Conservation (phyloP, 192 early-diverging fungal genomes). For the Coemansia sp. region DNA sequence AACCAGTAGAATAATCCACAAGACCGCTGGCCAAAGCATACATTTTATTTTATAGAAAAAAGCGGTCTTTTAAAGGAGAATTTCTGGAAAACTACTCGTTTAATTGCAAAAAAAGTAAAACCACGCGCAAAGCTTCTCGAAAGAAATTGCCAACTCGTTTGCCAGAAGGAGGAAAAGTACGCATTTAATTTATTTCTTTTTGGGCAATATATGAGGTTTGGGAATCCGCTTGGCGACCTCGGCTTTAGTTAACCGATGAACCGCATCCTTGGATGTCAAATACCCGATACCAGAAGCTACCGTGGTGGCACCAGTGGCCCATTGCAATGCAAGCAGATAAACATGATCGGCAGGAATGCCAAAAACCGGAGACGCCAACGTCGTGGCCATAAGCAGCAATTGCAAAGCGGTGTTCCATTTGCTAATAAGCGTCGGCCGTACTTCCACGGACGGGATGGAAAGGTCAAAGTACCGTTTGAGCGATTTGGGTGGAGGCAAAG, state of each 20-base stretch:
- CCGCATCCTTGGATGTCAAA: conserved; percentile 69
- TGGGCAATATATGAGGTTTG: conserved; percentile 29
- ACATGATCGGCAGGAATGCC: conserved; percentile 57
- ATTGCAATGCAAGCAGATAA: conserved; percentile 62
- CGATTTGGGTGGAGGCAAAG: conserved; percentile 86
- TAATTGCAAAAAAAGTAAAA: no score
- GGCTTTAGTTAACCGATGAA: conserved; percentile 60
- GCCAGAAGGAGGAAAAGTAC: neutral
- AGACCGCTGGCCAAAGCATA: no score
- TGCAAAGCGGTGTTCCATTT: conserved; percentile 91
- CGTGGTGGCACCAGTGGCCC: conserved; percentile 64
- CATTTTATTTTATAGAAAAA: no score
- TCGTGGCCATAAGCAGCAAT: conserved; percentile 72
- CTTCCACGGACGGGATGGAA: conserved; percentile 86
- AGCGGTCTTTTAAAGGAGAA: no score
- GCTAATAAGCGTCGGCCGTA: conserved; percentile 81
- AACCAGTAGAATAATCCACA: no score
- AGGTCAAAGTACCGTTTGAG: conserved; percentile 82
- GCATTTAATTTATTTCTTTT: neutral
- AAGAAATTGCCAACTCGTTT: neutral
- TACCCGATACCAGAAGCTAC: conserved; percentile 77
- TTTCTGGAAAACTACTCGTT: no score
- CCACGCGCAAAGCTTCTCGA: no score
- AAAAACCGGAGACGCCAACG: conserved; percentile 71
- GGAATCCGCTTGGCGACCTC: conserved; percentile 48